phyloP scores from a whole-genome alignment of 2,329 filamentous ascomycete genomes.

The Chaetothyriales sp. region DNA sequence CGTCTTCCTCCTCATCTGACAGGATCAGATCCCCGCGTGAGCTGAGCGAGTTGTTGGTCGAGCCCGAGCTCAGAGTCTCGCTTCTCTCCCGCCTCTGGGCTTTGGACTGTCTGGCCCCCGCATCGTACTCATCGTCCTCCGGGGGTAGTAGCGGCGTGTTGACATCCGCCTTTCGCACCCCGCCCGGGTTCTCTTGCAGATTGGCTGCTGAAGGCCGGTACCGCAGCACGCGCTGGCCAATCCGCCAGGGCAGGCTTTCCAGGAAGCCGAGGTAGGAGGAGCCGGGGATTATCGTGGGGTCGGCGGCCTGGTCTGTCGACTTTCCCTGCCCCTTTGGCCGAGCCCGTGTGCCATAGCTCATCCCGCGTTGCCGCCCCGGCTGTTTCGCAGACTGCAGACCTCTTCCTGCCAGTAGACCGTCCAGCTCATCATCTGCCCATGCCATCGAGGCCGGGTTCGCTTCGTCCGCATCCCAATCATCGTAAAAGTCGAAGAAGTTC shows the following conservation, averaged over 20 bases:
- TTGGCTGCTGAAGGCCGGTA: slow-evolving; percentile 88
- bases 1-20: slow-evolving; percentile 85
- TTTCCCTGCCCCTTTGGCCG: slow-evolving; percentile 34
- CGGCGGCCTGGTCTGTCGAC: slow-evolving; percentile 43
- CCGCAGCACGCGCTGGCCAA: slow-evolving; percentile 60
- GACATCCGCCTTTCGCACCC: slow-evolving; percentile 27
- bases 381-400: slow-evolving; percentile 36
- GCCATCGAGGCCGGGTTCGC: slow-evolving; percentile 41
- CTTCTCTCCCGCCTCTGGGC: slow-evolving; percentile 49
- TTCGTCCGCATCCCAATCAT: slow-evolving; percentile 73
- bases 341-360: slow-evolving; percentile 73
- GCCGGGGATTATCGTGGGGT: slow-evolving; percentile 80
- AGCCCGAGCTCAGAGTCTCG: slow-evolving; percentile 61
- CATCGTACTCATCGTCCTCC: slow-evolving; percentile 35
- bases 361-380: slow-evolving; percentile 58
- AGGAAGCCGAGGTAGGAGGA: slow-evolving; percentile 76
- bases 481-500: slow-evolving; percentile 90
- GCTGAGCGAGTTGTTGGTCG: slow-evolving; percentile 71
- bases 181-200: slow-evolving; percentile 68
- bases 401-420: slow-evolving; percentile 56
- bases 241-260: slow-evolving; percentile 66
- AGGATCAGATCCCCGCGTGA: slow-evolving; percentile 83
- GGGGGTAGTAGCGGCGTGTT: slow-evolving; percentile 64
- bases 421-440: slow-evolving; percentile 76
- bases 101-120: slow-evolving; percentile 9